phyloP scores from a whole-genome alignment of 108 stramenopile species.

The Seminavis robusta region DNA sequence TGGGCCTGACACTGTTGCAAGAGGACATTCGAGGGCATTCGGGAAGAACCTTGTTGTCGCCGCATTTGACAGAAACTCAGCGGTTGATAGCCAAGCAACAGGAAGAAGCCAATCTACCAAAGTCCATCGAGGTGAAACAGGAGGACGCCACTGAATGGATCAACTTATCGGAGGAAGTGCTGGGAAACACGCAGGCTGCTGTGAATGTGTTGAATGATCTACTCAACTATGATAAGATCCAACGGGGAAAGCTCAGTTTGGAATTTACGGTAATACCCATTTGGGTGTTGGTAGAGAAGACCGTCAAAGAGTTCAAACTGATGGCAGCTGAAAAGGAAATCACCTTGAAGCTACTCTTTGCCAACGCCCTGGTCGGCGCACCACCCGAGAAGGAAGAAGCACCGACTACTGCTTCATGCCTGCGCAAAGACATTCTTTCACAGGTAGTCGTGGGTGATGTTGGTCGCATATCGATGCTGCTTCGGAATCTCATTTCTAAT shows the following conservation, averaged over 20 bases:
- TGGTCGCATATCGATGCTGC: slow-evolving; percentile 13
- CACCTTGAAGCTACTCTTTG: background rate
- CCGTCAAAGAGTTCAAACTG: slow-evolving; percentile 12
- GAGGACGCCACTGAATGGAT: slow-evolving; percentile 14
- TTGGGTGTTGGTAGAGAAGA: slow-evolving; percentile 7
- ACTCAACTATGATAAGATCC: slow-evolving; percentile 36
- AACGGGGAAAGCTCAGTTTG: slow-evolving; percentile 14
- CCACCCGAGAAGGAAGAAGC: no score
- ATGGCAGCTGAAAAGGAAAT: background rate
- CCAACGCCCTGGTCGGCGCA: background rate
- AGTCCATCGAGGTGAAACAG: background rate
- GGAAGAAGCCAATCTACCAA: background rate
- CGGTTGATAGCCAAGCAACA: background rate
- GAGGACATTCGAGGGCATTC: slow-evolving; percentile 12
- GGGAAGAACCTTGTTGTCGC: no score
- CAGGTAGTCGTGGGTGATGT: slow-evolving; percentile 18
- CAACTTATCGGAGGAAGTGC: slow-evolving; percentile 5
- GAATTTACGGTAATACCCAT: slow-evolving; percentile 12
- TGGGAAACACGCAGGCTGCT: background rate
- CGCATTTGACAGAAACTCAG: background rate
- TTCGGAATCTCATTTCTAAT: slow-evolving; percentile 20
- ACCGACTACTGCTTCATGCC: background rate
- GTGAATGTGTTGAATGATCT: slow-evolving; percentile 22
- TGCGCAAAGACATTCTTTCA: background rate
- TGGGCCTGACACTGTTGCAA: slow-evolving; percentile 35